Conservation (phyloP, 768 basidiomycete genomes). For the Astraeus odoratus region DNA sequence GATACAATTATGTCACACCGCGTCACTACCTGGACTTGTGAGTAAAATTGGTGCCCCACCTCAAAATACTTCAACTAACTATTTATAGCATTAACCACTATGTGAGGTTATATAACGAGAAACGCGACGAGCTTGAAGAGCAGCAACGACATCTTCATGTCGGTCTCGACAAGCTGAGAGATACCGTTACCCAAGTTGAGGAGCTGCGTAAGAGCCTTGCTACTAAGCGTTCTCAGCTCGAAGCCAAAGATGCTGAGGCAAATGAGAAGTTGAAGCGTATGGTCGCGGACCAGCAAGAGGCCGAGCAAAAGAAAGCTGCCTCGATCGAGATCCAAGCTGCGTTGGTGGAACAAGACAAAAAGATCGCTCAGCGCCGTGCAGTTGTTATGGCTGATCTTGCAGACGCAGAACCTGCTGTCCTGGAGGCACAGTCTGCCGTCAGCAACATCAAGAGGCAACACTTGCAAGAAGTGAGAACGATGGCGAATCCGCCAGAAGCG, state of each 20-base stretch:
- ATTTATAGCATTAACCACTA: slow-evolving; percentile 86
- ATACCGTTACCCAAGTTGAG: slow-evolving; percentile 96
- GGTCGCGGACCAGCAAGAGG: slow-evolving; percentile 98
- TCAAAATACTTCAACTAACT: slow-evolving; percentile 4
- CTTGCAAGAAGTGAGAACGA: slow-evolving; percentile 92
- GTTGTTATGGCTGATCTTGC: slow-evolving; percentile 94
- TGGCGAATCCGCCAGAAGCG: slow-evolving; percentile 97
- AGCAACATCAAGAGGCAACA: slow-evolving; percentile 95
- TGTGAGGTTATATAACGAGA: slow-evolving; percentile 90
- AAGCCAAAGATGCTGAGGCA: slow-evolving; percentile 90
- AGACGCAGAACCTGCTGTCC: slow-evolving; percentile 94
- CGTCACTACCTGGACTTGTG: slow-evolving; percentile 98
- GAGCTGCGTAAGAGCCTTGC: slow-evolving; percentile 93
- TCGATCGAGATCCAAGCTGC: slow-evolving; percentile 96
- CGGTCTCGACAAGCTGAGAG: slow-evolving; percentile 91
- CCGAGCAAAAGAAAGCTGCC: slow-evolving; percentile 95
- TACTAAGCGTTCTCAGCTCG: slow-evolving; percentile 85
- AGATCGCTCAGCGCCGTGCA: slow-evolving; percentile 81
- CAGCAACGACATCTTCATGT: slow-evolving; percentile 98
- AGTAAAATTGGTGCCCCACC: slow-evolving; percentile 30
- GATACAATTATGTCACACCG: slow-evolving; percentile 94
- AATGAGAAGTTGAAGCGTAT: slow-evolving; percentile 97
- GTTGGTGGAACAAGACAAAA: slow-evolving; percentile 81
- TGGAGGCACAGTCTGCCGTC: slow-evolving; percentile 94
- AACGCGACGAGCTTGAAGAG: slow-evolving; percentile 95